Base-by-base conservation (phyloP, 768 basidiomycete genomes). In the Trametes cinnabarina region DNA sequence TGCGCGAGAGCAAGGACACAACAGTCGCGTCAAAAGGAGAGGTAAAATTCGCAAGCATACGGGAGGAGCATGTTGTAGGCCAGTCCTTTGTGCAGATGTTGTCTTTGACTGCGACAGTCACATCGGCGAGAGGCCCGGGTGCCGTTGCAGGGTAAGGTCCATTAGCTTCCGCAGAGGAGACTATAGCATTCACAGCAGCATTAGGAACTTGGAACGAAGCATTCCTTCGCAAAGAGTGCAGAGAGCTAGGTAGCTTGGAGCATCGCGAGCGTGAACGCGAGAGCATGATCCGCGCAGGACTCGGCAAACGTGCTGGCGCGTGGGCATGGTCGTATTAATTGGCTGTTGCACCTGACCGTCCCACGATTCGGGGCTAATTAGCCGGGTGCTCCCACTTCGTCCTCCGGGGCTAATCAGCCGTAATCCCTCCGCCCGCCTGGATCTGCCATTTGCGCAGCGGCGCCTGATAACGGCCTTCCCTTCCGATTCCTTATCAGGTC, bases 21-120 rank as follows among this genome's bases (percentile, higher is more conserved):
- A 89, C 90, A 0, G 93, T 96, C 47, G 96, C 92, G 69, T 93
- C 89, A 67, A 89, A 93, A 0, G 92, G 92, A 0, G 95, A 84
- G 0, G 65, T 71, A 67, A 90, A 97, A 37, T 81, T 90, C 58
- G 76, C 71, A 14, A 98, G 79, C 73, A 94, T 88, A 2, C 72
- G 71, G 0, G 93, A 94, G 2, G 91, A 86, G 68, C 92, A 93
- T 35, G 91, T 90, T 3, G 86, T 87, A 0, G 83, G 83, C 65
- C 87, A 76, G 2, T 73, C 72, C 1, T 69, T 59, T 0, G 90
- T 92, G 49, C 87, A 86, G 54, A 98, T 94, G 66, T 92, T 93
- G 63, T 95, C 93, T 72, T 98, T 97, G 48, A 96, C 72, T 0
- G 85, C 92, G 4, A 96, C 72, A 3, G 71, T 48, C 81, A 64